These are phyloP conservation scores for Coemansia brasiliensis DNA, from an alignment of 192 early-diverging fungal species.

Conservation along the genomic window DNA sequence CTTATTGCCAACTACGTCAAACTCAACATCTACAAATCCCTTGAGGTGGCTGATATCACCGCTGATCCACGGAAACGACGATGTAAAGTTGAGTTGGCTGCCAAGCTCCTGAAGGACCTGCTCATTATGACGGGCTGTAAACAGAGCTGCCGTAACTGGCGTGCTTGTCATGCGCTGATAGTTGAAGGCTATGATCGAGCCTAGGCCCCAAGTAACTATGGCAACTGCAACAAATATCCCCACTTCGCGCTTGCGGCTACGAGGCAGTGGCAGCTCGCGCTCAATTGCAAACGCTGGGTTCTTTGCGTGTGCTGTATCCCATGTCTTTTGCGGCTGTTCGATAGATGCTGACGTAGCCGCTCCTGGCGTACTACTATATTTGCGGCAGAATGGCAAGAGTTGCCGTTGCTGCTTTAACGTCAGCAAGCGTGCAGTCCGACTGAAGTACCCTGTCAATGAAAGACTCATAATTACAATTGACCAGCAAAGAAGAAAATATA, in stretches of 20 bases:
- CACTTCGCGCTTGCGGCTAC: conserved; percentile 51
- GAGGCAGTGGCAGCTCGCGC: conserved; percentile 46
- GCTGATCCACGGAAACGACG: conserved; percentile 55
- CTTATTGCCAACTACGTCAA: conserved; percentile 48
- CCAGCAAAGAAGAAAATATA: background rate
- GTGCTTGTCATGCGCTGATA: conserved; percentile 57
- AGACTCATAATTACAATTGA: conserved; percentile 11
- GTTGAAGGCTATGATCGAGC: conserved; percentile 53
- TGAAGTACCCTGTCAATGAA: background rate
- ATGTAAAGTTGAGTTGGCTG: conserved; percentile 47
- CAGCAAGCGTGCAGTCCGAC: too few species aligned
- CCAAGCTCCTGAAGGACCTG: conserved; percentile 35
- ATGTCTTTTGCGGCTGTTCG: conserved; percentile 18
- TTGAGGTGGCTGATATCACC: conserved; percentile 54
- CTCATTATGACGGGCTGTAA: conserved; percentile 50
- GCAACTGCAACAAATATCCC: conserved; percentile 39
- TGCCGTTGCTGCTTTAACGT: background rate
- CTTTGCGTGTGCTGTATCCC: conserved; percentile 44
- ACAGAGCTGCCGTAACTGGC: conserved; percentile 52
- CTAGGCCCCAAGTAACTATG: conserved; percentile 46
- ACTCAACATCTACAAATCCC: conserved; percentile 52
- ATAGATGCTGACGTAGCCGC: background rate
- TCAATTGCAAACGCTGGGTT: conserved; percentile 53
- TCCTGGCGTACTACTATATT: background rate
- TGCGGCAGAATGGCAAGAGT: background rate